A percentile compares a stretch with the other conserved stretches of the same genome.
Evolutionary conservation across 768 basidiomycete genomes (phyloP).

Genomic region (Mrakia blollopis): DNA sequence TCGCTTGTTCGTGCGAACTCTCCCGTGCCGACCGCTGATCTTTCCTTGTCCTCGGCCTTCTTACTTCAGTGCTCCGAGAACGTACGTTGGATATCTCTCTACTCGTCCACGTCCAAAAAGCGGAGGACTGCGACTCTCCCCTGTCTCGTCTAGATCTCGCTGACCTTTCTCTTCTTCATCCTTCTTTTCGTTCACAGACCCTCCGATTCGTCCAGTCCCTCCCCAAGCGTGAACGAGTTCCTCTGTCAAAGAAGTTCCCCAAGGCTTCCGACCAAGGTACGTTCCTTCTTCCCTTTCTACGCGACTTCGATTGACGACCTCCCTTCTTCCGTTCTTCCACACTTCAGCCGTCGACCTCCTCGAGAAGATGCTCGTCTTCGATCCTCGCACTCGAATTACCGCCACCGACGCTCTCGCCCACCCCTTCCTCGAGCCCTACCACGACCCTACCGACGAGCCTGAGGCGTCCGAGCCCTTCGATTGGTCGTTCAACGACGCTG

Average conservation of each 20-base stretch:
- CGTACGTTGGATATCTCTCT: slow-evolving; percentile 50
- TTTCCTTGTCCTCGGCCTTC: not conserved
- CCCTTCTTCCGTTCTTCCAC: slow-evolving; percentile 35
- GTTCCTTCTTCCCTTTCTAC: slow-evolving; percentile 47
- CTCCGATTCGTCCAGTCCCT: slow-evolving; percentile 97
- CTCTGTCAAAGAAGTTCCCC: slow-evolving; percentile 87
- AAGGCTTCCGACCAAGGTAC: slow-evolving; percentile 48
- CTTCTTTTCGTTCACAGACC: slow-evolving; percentile 55
- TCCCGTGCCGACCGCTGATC: not conserved
- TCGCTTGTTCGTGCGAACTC: not conserved
- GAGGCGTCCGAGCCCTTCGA: slow-evolving; percentile 90
- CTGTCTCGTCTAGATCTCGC: not conserved
- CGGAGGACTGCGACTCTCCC: not conserved
- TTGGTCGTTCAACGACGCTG: slow-evolving; percentile 99
- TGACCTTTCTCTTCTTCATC: not conserved
- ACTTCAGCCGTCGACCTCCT: slow-evolving; percentile 79
- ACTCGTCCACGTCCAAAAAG: not conserved
- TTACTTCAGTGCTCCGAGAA: slow-evolving; percentile 56
- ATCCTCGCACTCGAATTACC: slow-evolving; percentile 93
- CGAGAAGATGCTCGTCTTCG: slow-evolving; percentile 98
- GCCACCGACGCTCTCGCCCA: slow-evolving; percentile 84
- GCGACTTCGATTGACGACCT: slow-evolving; percentile 38
- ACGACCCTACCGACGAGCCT: slow-evolving; percentile 97
- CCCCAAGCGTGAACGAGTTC: slow-evolving; percentile 91
- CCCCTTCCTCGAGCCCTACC: slow-evolving; percentile 93